Base-by-base conservation (phyloP, 176 grass and related monocot species). In the Elaeis guineensis region DNA sequence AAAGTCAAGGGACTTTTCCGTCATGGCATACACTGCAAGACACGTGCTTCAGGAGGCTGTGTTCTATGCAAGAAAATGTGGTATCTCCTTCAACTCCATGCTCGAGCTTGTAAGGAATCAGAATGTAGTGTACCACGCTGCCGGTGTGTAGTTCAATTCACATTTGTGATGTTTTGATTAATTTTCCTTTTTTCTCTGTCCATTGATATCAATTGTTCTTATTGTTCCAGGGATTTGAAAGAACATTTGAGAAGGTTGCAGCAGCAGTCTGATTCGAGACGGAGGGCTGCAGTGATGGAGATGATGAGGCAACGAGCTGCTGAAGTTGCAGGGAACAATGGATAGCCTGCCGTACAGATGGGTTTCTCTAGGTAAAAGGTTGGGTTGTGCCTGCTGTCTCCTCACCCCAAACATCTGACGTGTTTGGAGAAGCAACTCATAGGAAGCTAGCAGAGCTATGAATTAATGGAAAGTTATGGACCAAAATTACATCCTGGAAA, bases 221-320 rank as follows among this genome's bases (percentile, higher is more conserved):
- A 60, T 21, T 51, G 76, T 74, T 72, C 49, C 80, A 99, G 94
- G 77, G 94, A 99, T 85, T 80, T 99, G 73, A 93, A 93, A 70
- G 94, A 99, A 69, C 88, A 99, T 73, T 58, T 93, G 62, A 78
- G 84, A 88, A 83, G 94, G 53, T 85, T 89, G 73, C 94, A 99
- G 57, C 94, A 99, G 55, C 94, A 93, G 69, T 86, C 94, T 23
- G 94, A 99, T 77, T 99, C 94, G 19, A 78, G 94, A 57, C 83
- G 88, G 65, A 82, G 94, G 58, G 94, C 94, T 86, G 94, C 94
- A 59, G 88, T 99, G 50, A 99, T 91, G 73, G 94, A 99, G 75
- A 97, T 97, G 93, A 91, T 97, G 92, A 97, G 92, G 67, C 87
- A 97, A 30, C 89, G 92, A 73, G 83, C 86, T 30, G 91, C 86